Conservation (phyloP, 2,329 filamentous ascomycete genomes). For the Colletotrichum tropicale region DNA sequence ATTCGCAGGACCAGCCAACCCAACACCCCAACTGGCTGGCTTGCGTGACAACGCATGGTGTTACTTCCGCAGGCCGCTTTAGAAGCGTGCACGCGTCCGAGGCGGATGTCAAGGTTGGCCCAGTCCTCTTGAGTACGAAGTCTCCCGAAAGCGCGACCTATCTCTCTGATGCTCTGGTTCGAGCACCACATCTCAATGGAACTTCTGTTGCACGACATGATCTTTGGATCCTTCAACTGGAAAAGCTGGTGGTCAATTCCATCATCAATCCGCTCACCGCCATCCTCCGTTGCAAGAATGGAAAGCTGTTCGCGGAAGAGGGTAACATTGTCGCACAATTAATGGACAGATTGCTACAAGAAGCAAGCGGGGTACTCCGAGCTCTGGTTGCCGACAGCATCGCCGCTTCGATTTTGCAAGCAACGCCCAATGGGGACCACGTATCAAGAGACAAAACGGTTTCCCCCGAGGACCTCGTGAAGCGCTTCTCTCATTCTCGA, state of each 20-base stretch:
- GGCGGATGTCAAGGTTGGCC: conserved; percentile 52
- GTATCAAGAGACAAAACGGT: too few species aligned
- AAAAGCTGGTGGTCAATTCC: conserved; percentile 83
- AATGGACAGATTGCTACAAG: conserved; percentile 73
- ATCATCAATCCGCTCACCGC: conserved; percentile 87
- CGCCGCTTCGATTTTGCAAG: conserved; percentile 40
- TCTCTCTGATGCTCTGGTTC: conserved; percentile 45
- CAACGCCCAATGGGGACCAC: background rate
- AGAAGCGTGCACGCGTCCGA: conserved; percentile 56
- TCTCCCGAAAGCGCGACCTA: conserved; percentile 29
- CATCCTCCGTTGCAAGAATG: conserved; percentile 78
- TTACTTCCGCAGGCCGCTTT: conserved; percentile 56
- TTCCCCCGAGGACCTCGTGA: conserved; percentile 19
- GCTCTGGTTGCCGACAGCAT: conserved; percentile 64
- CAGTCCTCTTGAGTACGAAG: conserved; percentile 39
- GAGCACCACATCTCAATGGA: conserved; percentile 47
- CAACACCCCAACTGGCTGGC: conserved; percentile 71
- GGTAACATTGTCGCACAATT: conserved; percentile 55
- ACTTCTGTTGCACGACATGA: conserved; percentile 43
- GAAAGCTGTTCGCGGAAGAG: conserved; percentile 70
- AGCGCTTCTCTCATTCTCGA: conserved; percentile 47
- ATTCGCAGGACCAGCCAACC: conserved; percentile 26
- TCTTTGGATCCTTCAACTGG: conserved; percentile 71
- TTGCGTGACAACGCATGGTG: conserved; percentile 65
- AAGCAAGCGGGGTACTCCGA: conserved; percentile 76